Evolutionary conservation across 2,329 filamentous ascomycete genomes (phyloP).

Genomic region (Phialophora expanda): DNA sequence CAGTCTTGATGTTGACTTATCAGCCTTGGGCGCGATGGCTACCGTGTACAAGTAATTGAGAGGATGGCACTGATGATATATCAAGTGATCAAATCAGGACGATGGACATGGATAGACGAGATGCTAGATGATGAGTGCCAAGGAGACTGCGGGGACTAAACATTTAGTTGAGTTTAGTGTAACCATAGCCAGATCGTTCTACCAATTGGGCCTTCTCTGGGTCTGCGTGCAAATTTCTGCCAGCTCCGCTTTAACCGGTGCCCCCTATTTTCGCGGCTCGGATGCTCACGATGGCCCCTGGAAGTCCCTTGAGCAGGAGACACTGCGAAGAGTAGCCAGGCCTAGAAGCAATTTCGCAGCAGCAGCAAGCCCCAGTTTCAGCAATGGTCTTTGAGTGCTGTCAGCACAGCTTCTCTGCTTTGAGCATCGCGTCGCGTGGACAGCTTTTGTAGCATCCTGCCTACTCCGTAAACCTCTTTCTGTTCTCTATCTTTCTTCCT

Average conservation of each 20-base stretch:
- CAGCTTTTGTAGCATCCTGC: background rate
- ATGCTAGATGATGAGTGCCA: constrained; percentile 16
- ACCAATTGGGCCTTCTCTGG: constrained; percentile 3
- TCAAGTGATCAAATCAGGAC: background rate
- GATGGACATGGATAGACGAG: background rate
- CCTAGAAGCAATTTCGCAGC: constrained; percentile 14
- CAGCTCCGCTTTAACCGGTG: constrained; percentile 1
- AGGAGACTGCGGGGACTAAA: background rate
- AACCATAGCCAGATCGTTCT: constrained; percentile 1
- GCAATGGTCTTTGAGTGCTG: constrained; percentile 3
- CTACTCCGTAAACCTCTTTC: background rate
- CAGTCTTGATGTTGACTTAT: background rate
- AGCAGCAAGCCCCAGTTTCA: constrained; percentile 7
- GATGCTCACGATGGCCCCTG: background rate
- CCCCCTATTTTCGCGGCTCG: constrained; percentile 2
- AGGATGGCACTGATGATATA: background rate
- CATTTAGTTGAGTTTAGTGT: background rate
- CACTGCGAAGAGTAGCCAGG: background rate
- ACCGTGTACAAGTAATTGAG: background rate
- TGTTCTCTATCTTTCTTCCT: constrained; percentile 21
- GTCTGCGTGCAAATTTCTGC: background rate
- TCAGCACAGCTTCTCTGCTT: constrained; percentile 18
- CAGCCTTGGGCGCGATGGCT: background rate
- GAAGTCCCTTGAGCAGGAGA: background rate
- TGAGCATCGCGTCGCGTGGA: constrained; percentile 15